Evolutionary conservation across 2,329 filamentous ascomycete genomes (phyloP).

Genomic region (Calonectria hawksworthii): DNA sequence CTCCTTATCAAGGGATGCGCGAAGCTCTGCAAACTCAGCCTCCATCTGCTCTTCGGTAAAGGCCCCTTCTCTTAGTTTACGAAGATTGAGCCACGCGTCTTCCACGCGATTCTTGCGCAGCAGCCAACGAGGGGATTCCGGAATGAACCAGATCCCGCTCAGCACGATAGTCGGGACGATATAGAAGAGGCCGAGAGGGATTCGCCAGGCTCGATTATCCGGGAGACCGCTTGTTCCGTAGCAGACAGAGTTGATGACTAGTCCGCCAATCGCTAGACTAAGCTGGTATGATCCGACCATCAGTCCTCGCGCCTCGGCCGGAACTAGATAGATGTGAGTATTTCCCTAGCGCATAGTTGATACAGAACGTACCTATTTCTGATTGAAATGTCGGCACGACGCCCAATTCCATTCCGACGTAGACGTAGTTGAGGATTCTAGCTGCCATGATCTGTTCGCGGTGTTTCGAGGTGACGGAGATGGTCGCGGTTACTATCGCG

Average conservation of each 20-base stretch:
- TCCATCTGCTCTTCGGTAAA: constrained; percentile 39
- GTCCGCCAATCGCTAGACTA: constrained; percentile 43
- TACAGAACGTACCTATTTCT: constrained; percentile 37
- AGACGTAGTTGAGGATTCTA: constrained; percentile 42
- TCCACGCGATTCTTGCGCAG: constrained; percentile 34
- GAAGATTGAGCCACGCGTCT: constrained; percentile 30
- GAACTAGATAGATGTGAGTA: constrained; percentile 29
- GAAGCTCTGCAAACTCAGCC: constrained; percentile 29
- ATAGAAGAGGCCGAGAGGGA: constrained; percentile 42
- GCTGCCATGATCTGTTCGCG: constrained; percentile 41
- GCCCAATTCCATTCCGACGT: constrained; percentile 42
- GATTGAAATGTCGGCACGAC: constrained; percentile 53
- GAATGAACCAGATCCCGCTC: constrained; percentile 36
- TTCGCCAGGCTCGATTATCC: constrained; percentile 40
- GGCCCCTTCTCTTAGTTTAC: constrained; percentile 21
- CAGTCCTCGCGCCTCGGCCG: constrained; percentile 48
- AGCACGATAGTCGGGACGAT: constrained; percentile 35
- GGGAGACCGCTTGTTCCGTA: constrained; percentile 36
- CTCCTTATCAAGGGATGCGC: constrained; percentile 31
- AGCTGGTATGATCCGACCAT: constrained; percentile 53
- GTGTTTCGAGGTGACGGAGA: constrained; percentile 33
- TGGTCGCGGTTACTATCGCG: constrained; percentile 43
- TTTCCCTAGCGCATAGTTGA: background rate
- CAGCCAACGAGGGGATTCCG: constrained; percentile 46
- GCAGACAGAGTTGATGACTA: constrained; percentile 45